Percentiles rank a stretch among this genome's conserved stretches.
These are phyloP conservation scores for Ottelia alismoides DNA, from an alignment of 106 monocot genomes.

Conservation along the genomic window DNA sequence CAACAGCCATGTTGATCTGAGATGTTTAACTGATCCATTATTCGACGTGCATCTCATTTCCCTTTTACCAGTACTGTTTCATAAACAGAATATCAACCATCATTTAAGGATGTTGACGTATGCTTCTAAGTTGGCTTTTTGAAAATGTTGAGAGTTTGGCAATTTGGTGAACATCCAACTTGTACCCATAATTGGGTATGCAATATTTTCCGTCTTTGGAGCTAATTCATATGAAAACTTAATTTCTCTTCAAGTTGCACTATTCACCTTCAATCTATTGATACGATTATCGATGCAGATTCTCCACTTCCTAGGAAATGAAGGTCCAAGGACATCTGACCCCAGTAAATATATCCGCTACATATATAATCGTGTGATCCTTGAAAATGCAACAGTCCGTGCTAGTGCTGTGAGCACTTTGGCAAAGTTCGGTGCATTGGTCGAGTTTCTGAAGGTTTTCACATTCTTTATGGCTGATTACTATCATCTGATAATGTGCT, in stretches of 20 bases:
- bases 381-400: conserved; percentile 94
- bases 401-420: conserved; percentile 95
- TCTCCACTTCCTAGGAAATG: conserved; percentile 90
- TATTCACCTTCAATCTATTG: neutral
- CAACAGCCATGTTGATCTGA: too few relatives aligned
- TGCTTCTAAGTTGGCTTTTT: too few relatives aligned
- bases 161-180: too few relatives aligned
- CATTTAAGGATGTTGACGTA: too few relatives aligned
- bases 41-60: too few relatives aligned
- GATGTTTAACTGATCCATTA: too few relatives aligned
- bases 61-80: too few relatives aligned
- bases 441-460: conserved; percentile 94
- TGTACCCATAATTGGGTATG: too few relatives aligned
- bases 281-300: conserved; percentile 25
- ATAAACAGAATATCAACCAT: too few relatives aligned
- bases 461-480: too few relatives aligned
- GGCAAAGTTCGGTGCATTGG: conserved; percentile 92
- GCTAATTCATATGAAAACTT: neutral
- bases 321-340: conserved; percentile 91
- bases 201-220: neutral
- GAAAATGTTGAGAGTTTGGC: too few relatives aligned
- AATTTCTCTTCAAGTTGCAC: neutral
- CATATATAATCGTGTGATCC: conserved; percentile 93
- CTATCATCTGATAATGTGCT: too few relatives aligned
- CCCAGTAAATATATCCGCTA: conserved; percentile 95